Base-by-base conservation (phyloP, 1,284 basidiomycete genomes). In the Malassezia yamatoensis region DNA sequence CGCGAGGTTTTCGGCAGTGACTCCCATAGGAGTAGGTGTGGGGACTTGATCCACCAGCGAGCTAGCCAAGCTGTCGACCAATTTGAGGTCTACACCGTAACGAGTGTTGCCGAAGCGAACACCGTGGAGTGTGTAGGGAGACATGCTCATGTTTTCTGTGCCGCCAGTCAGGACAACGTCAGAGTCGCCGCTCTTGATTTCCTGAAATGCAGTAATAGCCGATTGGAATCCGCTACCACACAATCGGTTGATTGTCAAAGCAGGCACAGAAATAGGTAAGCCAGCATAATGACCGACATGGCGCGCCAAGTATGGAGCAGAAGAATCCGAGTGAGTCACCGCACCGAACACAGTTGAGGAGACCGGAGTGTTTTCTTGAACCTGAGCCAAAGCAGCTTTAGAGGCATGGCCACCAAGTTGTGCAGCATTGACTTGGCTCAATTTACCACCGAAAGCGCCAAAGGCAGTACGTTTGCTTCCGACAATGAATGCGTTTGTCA, bases 101-200 rank as follows among this genome's bases (percentile, higher is more conserved):
- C 62, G 63, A 3, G 62, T 64, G 53, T 62, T 63, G 12, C 61
- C 76, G 62, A 72, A 72, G 16, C 66, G 69, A 68, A 72, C 72
- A 73, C 75, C 79, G 62, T 21, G 76, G 8, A 70, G 59, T 1
- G 63, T 66, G 54, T 75, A 80, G 83, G 91, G 66, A 6, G 90
- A 87, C 66, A 93, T 86, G 71, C 87, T 90, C 93, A 98, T 98
- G 78, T 85, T 89, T 80, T 98, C 93, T 83, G 90, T 90, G 58
- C 93, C 93, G 67, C 93, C 94, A 49, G 90, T 91, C 39, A 85
- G 86, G 60, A 96, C 86, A 49, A 96, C 83, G 55, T 81, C 82
- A 67, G 85, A 83, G 73, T 93, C 85, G 51, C 93, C 94, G 35
- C 85, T 80, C 72, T 84, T 81, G 75, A 98, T 90, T 70, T 83